Conservation (phyloP, 2,329 filamentous ascomycete genomes). For the Fusarium protoensiforme region DNA sequence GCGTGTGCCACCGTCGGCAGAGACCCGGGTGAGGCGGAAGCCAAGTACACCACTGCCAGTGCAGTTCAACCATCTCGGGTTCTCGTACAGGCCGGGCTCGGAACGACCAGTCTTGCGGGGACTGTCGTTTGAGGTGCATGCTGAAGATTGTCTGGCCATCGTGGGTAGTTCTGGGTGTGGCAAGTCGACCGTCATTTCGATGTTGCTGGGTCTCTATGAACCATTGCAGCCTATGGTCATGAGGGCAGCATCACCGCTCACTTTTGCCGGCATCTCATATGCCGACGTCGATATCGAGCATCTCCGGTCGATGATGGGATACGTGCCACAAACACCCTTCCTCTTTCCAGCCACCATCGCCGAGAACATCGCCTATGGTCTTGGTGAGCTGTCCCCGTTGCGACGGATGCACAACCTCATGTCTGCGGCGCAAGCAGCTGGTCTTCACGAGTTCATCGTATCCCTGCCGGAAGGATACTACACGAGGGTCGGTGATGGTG, state of each 20-base stretch:
- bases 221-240: constrained; percentile 41
- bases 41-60: constrained; percentile 56
- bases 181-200: constrained; percentile 83
- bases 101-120: constrained; percentile 66
- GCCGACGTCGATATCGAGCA: constrained; percentile 67
- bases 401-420: constrained; percentile 58
- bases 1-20: constrained; percentile 64
- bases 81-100: constrained; percentile 75
- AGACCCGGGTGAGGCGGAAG: constrained; percentile 59
- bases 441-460: constrained; percentile 80
- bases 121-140: constrained; percentile 72
- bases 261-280: constrained; percentile 69
- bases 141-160: constrained; percentile 77
- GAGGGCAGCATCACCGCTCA: constrained; percentile 53
- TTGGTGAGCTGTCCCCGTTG: constrained; percentile 65
- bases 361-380: constrained; percentile 86
- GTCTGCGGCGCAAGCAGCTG: constrained; percentile 66
- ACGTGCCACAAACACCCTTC: constrained; percentile 77
- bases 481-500: constrained; percentile 82
- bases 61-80: constrained; percentile 65
- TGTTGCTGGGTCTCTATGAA: constrained; percentile 79
- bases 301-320: constrained; percentile 71
- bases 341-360: constrained; percentile 82
- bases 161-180: constrained; percentile 90
- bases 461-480: constrained; percentile 70